Percentiles rank a stretch among this genome's conserved stretches.
Conservation (phyloP, 2,329 filamentous ascomycete genomes). For the Botrytis elliptica region DNA sequence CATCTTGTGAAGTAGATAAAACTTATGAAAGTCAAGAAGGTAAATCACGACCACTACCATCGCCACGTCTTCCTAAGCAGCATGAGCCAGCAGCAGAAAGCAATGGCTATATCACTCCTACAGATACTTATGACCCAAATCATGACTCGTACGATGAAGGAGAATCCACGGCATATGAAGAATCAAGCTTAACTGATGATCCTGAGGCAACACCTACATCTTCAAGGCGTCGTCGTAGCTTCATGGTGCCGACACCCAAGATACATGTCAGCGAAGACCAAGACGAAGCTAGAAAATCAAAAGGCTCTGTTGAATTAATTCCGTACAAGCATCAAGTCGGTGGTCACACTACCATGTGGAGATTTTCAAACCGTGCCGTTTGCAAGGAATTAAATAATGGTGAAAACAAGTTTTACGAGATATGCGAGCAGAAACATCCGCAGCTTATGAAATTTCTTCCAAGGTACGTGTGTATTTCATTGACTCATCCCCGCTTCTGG, state of each 20-base stretch:
- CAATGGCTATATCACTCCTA: constrained; percentile 17
- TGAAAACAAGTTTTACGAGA: constrained; percentile 98
- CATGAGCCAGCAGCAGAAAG: constrained; percentile 23
- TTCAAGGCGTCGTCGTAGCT: constrained; percentile 41
- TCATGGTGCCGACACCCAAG: constrained; percentile 46
- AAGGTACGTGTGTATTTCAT: constrained; percentile 53
- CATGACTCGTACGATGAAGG: constrained; percentile 33
- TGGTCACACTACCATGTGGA: constrained; percentile 93
- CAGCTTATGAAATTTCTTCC: constrained; percentile 89
- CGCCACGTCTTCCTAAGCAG: constrained; percentile 28
- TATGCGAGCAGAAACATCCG: constrained; percentile 85
- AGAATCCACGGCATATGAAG: constrained; percentile 31
- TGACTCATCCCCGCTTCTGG: constrained; percentile 35
- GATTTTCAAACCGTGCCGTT: constrained; percentile 90
- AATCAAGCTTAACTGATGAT: constrained; percentile 33
- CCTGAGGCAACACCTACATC: constrained; percentile 36
- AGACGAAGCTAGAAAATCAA: constrained; percentile 49
- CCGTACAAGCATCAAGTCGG: constrained; percentile 97
- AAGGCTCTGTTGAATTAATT: constrained; percentile 92
- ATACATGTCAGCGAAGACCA: constrained; percentile 53
- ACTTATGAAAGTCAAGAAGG: constrained; percentile 28
- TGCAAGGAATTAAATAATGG: constrained; percentile 98
- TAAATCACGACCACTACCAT: constrained; percentile 23
- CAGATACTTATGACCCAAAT: constrained; percentile 23
- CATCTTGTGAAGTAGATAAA: constrained; percentile 41